These are phyloP conservation scores for Mycena sp. DNA, from an alignment of 1,284 basidiomycete species.

Conservation along the genomic window DNA sequence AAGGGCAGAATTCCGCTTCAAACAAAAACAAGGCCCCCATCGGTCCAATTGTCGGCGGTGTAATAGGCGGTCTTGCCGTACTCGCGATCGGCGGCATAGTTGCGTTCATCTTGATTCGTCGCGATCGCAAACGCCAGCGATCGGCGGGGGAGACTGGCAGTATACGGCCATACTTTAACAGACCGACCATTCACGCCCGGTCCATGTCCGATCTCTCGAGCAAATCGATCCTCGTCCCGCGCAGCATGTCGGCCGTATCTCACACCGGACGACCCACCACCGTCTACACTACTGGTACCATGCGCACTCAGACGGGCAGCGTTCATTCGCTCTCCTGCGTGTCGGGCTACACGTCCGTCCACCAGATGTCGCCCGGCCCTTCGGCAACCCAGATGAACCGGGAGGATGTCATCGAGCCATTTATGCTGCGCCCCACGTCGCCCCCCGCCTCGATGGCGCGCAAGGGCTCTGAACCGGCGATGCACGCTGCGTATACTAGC, in stretches of 20 bases:
- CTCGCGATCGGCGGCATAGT: constrained; percentile 9
- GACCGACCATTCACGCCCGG: constrained; percentile 20
- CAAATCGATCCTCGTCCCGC: constrained; percentile 9
- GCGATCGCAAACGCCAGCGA: background rate
- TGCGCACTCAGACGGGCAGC: constrained; percentile 15
- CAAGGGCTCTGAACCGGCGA: constrained; percentile 20
- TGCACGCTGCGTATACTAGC: constrained; percentile 16
- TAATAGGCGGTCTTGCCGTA: constrained; percentile 20
- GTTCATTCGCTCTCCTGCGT: constrained; percentile 15
- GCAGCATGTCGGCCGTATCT: constrained; percentile 4
- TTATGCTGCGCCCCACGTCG: constrained; percentile 9
- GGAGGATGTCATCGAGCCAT: constrained; percentile 25
- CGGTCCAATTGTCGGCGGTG: constrained; percentile 27
- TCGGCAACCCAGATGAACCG: background rate
- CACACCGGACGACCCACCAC: constrained; percentile 16
- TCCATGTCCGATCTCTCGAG: constrained; percentile 21
- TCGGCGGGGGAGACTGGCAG: background rate
- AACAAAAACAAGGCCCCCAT: constrained; percentile 18
- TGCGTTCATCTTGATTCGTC: constrained; percentile 9
- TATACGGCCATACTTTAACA: background rate
- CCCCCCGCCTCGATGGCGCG: constrained; percentile 11
- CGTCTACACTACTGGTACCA: constrained; percentile 25
- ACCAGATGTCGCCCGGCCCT: constrained; percentile 1
- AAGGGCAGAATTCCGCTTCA: background rate
- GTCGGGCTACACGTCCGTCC: constrained; percentile 15